Percentiles rank a stretch among this genome's conserved stretches.
phyloP scores from a whole-genome alignment of 495 filamentous ascomycete genomes.

The Collariella sp. region DNA sequence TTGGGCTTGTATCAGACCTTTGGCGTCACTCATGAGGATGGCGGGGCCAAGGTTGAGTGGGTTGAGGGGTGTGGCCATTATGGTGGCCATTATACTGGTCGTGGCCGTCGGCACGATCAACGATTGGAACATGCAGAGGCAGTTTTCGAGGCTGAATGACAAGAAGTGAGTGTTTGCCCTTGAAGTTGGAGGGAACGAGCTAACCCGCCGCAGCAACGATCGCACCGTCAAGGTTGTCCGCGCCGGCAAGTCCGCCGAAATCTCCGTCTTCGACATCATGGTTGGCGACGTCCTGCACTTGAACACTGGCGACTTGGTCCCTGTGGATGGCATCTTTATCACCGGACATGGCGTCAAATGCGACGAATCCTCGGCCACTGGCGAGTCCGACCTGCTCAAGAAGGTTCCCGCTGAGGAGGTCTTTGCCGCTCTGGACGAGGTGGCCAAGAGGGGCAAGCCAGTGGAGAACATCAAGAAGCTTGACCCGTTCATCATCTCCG shows the following conservation, averaged over 20 bases:
- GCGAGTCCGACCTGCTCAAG: constrained; percentile 72
- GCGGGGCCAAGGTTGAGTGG: constrained; percentile 57
- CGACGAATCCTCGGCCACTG: constrained; percentile 76
- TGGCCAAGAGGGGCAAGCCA: constrained; percentile 19
- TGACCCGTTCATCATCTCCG: constrained; percentile 92
- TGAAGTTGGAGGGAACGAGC: too few relatives aligned
- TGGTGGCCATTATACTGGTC: constrained; percentile 67
- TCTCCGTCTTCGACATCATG: constrained; percentile 63
- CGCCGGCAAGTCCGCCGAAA: constrained; percentile 61
- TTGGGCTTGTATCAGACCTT: constrained; percentile 69
- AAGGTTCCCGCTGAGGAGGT: constrained; percentile 70
- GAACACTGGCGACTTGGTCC: constrained; percentile 64
- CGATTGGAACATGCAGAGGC: constrained; percentile 74
- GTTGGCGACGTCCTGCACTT: constrained; percentile 69
- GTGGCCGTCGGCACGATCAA: constrained; percentile 65
- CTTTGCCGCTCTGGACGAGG: constrained; percentile 61
- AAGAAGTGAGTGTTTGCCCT: constrained; percentile 41
- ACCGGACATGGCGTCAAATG: constrained; percentile 67
- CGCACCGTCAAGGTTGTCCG: constrained; percentile 71
- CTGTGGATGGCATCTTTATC: constrained; percentile 67
- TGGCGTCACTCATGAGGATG: constrained; percentile 38
- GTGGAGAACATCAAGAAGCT: constrained; percentile 63
- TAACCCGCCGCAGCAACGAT: constrained; percentile 41
- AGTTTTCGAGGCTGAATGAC: constrained; percentile 70
- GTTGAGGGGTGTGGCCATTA: constrained; percentile 74